These are phyloP conservation scores for Pyrrhoderma noxium DNA, from an alignment of 1,284 basidiomycete species.

Conservation along the genomic window DNA sequence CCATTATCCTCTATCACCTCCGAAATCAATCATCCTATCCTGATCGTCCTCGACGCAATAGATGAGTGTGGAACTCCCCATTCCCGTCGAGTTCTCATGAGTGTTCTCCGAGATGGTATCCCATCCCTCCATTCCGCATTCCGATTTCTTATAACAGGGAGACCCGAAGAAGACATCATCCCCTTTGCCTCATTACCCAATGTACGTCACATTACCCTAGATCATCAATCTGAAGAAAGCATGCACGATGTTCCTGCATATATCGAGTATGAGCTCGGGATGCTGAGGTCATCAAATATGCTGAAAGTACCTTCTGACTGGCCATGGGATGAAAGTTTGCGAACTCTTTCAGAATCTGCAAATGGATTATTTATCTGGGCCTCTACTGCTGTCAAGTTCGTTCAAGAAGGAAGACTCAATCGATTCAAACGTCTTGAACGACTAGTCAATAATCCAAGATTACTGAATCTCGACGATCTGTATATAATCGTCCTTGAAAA, in stretches of 20 bases:
- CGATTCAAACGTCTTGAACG: background rate
- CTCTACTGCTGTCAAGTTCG: background rate
- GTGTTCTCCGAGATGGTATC: background rate
- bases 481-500: background rate
- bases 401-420: background rate
- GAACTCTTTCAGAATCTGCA: background rate
- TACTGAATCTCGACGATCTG: background rate
- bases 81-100: background rate
- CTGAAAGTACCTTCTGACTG: background rate
- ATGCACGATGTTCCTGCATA: background rate
- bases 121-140: background rate
- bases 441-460: background rate
- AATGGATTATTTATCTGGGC: conserved; percentile 5
- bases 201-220: background rate
- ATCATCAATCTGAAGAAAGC: background rate
- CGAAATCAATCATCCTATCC: background rate
- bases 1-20: background rate
- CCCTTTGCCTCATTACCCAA: too few species aligned
- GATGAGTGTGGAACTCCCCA: background rate
- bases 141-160: conserved; percentile 2
- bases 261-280: background rate
- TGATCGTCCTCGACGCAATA: background rate
- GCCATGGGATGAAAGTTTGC: background rate
- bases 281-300: too few species aligned
- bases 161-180: background rate